Evolutionary conservation across 2,329 filamentous ascomycete species (phyloP).

Genomic region (Phyllachora maydis): DNA sequence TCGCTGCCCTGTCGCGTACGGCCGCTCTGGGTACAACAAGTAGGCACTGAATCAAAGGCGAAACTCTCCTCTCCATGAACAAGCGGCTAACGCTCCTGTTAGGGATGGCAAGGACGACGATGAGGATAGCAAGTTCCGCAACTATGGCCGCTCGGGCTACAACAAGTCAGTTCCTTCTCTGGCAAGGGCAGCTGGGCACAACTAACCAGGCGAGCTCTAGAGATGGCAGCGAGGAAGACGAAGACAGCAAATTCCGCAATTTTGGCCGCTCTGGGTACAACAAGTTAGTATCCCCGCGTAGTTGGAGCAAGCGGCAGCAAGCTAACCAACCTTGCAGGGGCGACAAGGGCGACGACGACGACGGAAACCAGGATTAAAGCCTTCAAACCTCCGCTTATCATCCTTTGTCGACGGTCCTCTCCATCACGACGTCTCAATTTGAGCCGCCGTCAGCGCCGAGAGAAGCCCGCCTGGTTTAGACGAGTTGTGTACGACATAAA

Average conservation of each 20-base stretch:
- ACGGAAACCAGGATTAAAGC: slow-evolving; percentile 10
- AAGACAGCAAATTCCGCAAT: no score
- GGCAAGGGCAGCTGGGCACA: neutral
- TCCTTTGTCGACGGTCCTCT: neutral
- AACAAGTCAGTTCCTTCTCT: slow-evolving; percentile 7
- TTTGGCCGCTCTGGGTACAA: no score
- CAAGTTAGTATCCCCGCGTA: no score
- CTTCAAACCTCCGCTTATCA: slow-evolving; percentile 1
- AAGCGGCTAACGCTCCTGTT: slow-evolving; percentile 1
- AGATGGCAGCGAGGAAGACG: no score
- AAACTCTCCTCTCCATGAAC: slow-evolving; percentile 1
- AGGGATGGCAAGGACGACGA: slow-evolving; percentile 9
- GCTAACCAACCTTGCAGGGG: slow-evolving; percentile 3
- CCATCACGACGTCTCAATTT: neutral
- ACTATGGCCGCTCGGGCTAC: slow-evolving; percentile 10
- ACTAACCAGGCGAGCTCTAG: no score
- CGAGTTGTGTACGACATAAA: no score
- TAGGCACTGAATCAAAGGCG: slow-evolving; percentile 1
- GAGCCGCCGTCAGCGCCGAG: no score
- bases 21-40: slow-evolving; percentile 27
- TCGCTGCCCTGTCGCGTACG: slow-evolving; percentile 8
- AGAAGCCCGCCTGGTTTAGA: no score
- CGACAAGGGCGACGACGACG: slow-evolving; percentile 14
- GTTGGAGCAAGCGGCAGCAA: no score
- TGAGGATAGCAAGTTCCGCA: slow-evolving; percentile 9